Conservation (phyloP, 495 filamentous ascomycete genomes). For the Penicillium mononematosum region DNA sequence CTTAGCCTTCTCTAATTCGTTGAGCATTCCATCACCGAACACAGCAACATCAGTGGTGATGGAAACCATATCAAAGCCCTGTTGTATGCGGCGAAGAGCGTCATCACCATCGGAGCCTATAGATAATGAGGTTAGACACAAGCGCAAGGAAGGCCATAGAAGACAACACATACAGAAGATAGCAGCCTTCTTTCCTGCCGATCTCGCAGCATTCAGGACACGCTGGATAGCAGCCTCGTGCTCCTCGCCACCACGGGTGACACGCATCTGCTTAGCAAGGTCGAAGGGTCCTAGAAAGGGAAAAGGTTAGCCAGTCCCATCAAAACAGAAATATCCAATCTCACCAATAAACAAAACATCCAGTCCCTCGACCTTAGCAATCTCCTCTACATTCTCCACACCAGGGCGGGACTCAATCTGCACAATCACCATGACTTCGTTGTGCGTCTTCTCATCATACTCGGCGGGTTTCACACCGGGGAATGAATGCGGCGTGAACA, state of each 20-base stretch:
- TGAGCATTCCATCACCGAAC: slow-evolving; percentile 39
- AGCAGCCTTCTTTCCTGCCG: slow-evolving; percentile 69
- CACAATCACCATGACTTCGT: slow-evolving; percentile 38
- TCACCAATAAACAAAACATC: slow-evolving; percentile 45
- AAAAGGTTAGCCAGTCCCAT: neutral
- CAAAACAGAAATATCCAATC: neutral
- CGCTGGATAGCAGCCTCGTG: slow-evolving; percentile 63
- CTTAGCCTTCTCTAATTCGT: slow-evolving; percentile 34
- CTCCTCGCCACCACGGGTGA: slow-evolving; percentile 39
- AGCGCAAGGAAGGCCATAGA: neutral
- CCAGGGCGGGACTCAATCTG: slow-evolving; percentile 51
- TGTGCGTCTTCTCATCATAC: slow-evolving; percentile 39
- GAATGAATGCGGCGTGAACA: slow-evolving; percentile 48
- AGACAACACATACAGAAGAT: slow-evolving; percentile 62
- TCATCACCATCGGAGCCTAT: slow-evolving; percentile 58
- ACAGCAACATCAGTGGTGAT: slow-evolving; percentile 60
- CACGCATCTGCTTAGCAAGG: slow-evolving; percentile 40
- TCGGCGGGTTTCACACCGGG: slow-evolving; percentile 41
- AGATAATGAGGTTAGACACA: neutral
- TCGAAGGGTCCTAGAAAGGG: slow-evolving; percentile 54
- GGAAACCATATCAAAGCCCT: slow-evolving; percentile 77
- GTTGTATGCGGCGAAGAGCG: slow-evolving; percentile 59
- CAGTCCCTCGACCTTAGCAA: slow-evolving; percentile 45
- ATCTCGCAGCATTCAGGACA: slow-evolving; percentile 59
- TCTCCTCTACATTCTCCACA: slow-evolving; percentile 50